Conservation (phyloP, 2,329 filamentous ascomycete species). For the Cytospora leucostoma region DNA sequence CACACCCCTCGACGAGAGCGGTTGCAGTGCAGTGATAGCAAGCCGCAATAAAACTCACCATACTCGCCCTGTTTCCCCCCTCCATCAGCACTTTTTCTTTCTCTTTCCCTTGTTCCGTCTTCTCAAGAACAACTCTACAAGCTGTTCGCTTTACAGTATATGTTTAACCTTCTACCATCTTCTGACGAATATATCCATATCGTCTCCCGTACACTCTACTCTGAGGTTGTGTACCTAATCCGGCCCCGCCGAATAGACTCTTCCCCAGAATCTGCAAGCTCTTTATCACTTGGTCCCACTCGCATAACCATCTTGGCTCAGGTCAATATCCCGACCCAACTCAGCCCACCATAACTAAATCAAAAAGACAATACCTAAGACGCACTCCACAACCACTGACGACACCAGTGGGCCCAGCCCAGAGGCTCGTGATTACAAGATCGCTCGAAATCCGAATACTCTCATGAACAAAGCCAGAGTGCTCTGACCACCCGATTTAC, state of each 20-base stretch:
- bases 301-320: constrained; percentile 17
- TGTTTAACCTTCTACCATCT: background rate
- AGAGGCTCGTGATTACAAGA: background rate
- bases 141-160: background rate
- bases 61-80: constrained; percentile 19
- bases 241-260: background rate
- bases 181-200: background rate
- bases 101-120: background rate
- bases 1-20: constrained; percentile 11
- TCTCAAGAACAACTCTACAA: background rate
- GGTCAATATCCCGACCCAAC: constrained; percentile 24
- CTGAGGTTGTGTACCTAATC: background rate
- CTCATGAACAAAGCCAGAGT: constrained; percentile 11
- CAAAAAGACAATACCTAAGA: constrained; percentile 4
- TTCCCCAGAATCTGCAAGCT: constrained; percentile 23
- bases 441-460: background rate
- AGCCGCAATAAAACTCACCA: constrained; percentile 27
- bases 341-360: constrained; percentile 13
- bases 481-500: background rate
- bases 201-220: background rate
- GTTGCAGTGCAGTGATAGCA: constrained; percentile 15
- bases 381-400: constrained; percentile 8
- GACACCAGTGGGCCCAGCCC: constrained; percentile 20
- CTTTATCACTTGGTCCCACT: constrained; percentile 26
- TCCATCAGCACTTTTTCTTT: constrained; percentile 8